Base-by-base conservation (phyloP, 2,329 filamentous ascomycete genomes). In the Helotiales sp. region DNA sequence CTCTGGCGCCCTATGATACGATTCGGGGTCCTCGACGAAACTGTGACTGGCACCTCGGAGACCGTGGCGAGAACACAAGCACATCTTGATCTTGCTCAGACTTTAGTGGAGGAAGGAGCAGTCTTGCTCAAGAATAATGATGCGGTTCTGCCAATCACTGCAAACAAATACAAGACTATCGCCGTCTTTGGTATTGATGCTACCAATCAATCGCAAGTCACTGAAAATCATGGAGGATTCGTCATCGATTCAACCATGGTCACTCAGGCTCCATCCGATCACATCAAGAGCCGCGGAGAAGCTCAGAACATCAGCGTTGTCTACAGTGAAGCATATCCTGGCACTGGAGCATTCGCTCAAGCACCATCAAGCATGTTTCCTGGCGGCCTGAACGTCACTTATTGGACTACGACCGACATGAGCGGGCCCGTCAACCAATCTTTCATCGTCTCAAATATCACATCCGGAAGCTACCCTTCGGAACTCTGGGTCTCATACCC, bases 311-410 rank as follows among this genome's bases (percentile, higher is more conserved):
- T 63, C 27, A 54, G 48, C 1, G 57, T 63, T 15, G 22, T 30
- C 5, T 64, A 64, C 46, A 56, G 55, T 22, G 58, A 64, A 46
- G 62, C 58, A 2, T 64, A 63, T 51, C 62, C 62, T 3, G 62
- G 62, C 17, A 64, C 62, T 1, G 60, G 55, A 1, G 46, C 52
- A 19, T 65, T 62, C 24, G 42, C 46, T 15, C 56, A 52, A 1
- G 48, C 59, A 17, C 49, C 52, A 5, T 57, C 59, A n/a, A 30
- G 42, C 44, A 59, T 62, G 57, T 62, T 60, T 49, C 55, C 57
- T 30, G 55, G 55, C 15, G 58, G 60, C 8, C 44, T 63, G 8
- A 61, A 60, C n/a, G 62, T 59, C 30, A 58, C 55, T 22, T 64
- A 63, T 25, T 63, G 59, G 52, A 56, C 55, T 1, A 61, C 36